Conservation (phyloP, 1,139 yeast genomes). For the Wickerhamomyces sp. region DNA sequence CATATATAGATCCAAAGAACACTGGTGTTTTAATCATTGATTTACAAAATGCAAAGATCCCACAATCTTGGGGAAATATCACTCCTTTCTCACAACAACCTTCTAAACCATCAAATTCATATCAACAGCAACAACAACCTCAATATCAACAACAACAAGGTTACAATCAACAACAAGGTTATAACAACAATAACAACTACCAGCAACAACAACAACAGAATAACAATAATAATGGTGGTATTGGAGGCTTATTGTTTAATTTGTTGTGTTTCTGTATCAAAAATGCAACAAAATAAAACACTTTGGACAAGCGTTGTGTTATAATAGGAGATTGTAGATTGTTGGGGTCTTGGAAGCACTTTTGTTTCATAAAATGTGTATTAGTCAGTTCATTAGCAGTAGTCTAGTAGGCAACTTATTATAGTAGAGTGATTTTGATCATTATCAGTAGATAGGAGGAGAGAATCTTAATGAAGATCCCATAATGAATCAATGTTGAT, state of each 20-base stretch:
- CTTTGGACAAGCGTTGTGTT: no score
- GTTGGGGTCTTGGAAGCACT: no score
- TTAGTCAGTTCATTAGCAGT: no score
- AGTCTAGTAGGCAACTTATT: no score
- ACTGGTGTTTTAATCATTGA: conserved; percentile 77
- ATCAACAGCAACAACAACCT: conserved; percentile 25
- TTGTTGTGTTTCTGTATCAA: conserved; percentile 26
- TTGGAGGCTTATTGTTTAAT: conserved; percentile 17
- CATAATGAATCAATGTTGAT: conserved; percentile 6
- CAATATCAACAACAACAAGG: conserved; percentile 33
- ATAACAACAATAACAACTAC: conserved; percentile 19
- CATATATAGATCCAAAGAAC: conserved; percentile 63
- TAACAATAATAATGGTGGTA: conserved; percentile 8
- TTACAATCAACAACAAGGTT: conserved; percentile 31
- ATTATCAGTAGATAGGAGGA: no score
- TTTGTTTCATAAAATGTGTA: no score
- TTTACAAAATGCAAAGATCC: conserved; percentile 46
- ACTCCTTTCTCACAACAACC: conserved; percentile 20
- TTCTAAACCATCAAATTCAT: conserved; percentile 13
- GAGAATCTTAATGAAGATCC: background rate
- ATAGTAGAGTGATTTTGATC: no score
- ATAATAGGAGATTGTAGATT: no score
- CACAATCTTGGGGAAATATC: conserved; percentile 43
- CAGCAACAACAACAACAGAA: conserved; percentile 23
- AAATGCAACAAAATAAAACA: conserved; percentile 13